Evolutionary conservation across 2,329 filamentous ascomycete genomes (phyloP), one percentile per base, ranked within the genome.

Genomic region (Endocalyx cinctus): DNA sequence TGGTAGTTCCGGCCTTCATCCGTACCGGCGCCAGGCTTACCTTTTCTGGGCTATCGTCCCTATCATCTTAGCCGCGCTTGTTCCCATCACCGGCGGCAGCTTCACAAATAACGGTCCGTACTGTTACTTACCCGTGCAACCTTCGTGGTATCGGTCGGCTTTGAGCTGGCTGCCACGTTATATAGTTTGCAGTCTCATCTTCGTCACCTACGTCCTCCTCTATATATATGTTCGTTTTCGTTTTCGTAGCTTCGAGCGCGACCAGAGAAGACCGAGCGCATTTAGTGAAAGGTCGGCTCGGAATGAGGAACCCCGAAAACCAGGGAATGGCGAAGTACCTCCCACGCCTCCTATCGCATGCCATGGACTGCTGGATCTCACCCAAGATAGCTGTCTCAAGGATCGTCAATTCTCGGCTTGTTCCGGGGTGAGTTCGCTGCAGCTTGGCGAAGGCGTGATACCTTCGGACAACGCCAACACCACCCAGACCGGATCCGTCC

Each of bases 111-210:
- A 50, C 17, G 55, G 53, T 3, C 36, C 53, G 11, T 37, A 79
- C 47, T 90, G 85, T 55, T 82, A 81, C 41, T 64, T 89, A 3
- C 82, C 84, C 0, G 63, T 74, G 12, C 66, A 73, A 4, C 79
- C 82, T 0, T 69, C 70, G 39, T 89, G 84, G 85, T 81, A 82
- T 42, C 70, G 79, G 27, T 62, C 82, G 12, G 77, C 73, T 0
- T 63, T 89, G 3, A 74, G 74, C 37, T 90, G 85, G 84, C 69
- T 84, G 6, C 85, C 84, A 22, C 72, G 84, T 31, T 87, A 87
- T 43, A 45, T 84, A 22, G 79, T 87, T 32, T 76, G 84, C 43
- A 50, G 71, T 7, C 62, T 72, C 17, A 82, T 89, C 42, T 59
- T 86, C 20, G 55, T 67, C 17, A 73, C 84, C 3, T 86, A 87